These are phyloP conservation scores for Millerozyma acaciae DNA, from an alignment of 805 yeast genomes.

Conservation along the genomic window DNA sequence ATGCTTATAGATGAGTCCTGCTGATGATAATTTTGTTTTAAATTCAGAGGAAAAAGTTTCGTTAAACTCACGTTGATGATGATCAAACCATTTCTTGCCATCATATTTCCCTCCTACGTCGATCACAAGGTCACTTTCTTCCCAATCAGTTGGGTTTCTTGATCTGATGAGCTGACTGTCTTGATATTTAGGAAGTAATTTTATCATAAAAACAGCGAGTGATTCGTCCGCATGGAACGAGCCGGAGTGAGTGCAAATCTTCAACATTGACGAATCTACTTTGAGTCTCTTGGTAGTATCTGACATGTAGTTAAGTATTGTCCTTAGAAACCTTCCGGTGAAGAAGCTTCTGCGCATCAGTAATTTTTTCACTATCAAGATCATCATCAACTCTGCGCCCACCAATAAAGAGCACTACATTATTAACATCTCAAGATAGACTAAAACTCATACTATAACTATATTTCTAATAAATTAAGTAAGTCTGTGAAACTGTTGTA, in stretches of 20 bases:
- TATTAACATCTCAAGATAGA: too few relatives aligned
- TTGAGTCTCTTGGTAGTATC: conserved; percentile 6
- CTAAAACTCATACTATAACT: too few relatives aligned
- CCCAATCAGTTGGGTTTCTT: conserved; percentile 80
- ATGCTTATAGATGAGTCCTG: conserved; percentile 89
- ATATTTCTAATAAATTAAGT: too few relatives aligned
- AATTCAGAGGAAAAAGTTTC: conserved; percentile 64
- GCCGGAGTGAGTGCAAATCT: conserved; percentile 89
- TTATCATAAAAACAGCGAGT: conserved; percentile 84
- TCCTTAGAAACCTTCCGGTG: too few relatives aligned
- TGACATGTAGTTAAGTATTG: conserved; percentile 4
- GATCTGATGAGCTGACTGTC: conserved; percentile 75
- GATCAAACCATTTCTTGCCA: conserved; percentile 82
- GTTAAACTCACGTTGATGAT: conserved; percentile 89
- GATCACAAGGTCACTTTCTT: conserved; percentile 82
- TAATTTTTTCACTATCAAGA: too few relatives aligned
- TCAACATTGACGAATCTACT: conserved; percentile 29
- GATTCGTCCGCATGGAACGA: conserved; percentile 97
- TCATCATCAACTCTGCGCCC: too few relatives aligned
- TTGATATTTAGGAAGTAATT: conserved; percentile 62
- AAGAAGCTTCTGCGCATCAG: too few relatives aligned
- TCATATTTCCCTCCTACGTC: conserved; percentile 94
- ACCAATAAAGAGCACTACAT: too few relatives aligned
- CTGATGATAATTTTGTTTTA: conserved; percentile 82
- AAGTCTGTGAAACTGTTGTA: too few relatives aligned